Conservation (phyloP, 176 grass and related monocot species). For the Bromus sterilis region DNA sequence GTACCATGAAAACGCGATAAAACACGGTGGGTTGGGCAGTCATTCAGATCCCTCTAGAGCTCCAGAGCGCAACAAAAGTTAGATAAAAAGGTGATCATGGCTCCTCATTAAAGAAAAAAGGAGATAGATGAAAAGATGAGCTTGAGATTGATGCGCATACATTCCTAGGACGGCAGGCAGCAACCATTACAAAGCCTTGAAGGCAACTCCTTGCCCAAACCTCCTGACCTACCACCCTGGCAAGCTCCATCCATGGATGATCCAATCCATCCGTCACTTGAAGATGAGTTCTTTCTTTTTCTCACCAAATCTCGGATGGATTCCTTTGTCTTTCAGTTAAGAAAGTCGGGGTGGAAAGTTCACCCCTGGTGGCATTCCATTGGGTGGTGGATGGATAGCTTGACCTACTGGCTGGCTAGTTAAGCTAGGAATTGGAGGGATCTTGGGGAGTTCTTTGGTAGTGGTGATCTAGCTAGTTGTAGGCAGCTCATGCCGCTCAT, state of each 20-base stretch:
- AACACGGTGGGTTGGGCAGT: slow-evolving; percentile 25
- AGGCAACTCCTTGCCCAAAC: slow-evolving; percentile 29
- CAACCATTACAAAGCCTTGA: slow-evolving; percentile 24
- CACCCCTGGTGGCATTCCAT: neutral
- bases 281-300: slow-evolving; percentile 8
- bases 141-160: neutral
- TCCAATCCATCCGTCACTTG: neutral
- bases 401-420: neutral
- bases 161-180: neutral
- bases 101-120: neutral
- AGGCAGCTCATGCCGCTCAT: neutral
- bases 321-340: slow-evolving; percentile 33
- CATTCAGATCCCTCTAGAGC: neutral
- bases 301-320: slow-evolving; percentile 21
- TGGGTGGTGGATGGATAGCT: neutral
- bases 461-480: slow-evolving; percentile 16
- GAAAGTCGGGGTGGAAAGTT: slow-evolving; percentile 4
- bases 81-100: neutral
- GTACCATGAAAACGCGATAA: slow-evolving; percentile 1
- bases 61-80: slow-evolving; percentile 11
- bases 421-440: neutral
- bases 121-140: slow-evolving; percentile 11
- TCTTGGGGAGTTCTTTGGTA: neutral
- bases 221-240: neutral
- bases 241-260: neutral